These are phyloP conservation scores for Boletus vinaceobasis DNA, from an alignment of 768 basidiomycete species.

Conservation along the genomic window DNA sequence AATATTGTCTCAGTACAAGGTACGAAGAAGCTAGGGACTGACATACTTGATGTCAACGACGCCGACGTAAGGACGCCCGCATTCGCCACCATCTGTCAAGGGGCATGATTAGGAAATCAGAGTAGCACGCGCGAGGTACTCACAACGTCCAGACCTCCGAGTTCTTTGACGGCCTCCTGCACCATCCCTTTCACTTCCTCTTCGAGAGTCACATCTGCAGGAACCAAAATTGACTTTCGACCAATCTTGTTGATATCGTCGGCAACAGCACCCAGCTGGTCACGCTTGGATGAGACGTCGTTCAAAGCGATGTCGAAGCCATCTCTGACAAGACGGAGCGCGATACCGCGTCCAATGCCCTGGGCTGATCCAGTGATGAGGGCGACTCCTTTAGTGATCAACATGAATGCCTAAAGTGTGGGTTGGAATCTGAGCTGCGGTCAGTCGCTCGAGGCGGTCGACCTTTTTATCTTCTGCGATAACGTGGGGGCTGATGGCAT, in stretches of 20 bases:
- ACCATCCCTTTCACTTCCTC: slow-evolving; percentile 3
- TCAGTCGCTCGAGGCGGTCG: too few relatives aligned
- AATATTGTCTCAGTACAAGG: not conserved
- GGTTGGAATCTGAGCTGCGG: too few relatives aligned
- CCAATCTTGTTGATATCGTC: slow-evolving; percentile 7
- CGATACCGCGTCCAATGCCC: too few relatives aligned
- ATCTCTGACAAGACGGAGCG: slow-evolving; percentile 15
- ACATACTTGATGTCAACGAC: slow-evolving; percentile 2
- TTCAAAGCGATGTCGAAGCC: slow-evolving; percentile 28
- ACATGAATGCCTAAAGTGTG: too few relatives aligned
- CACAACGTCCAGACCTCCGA: slow-evolving; percentile 5
- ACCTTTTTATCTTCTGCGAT: too few relatives aligned
- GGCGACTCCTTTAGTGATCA: too few relatives aligned
- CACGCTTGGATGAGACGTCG: slow-evolving; percentile 18
- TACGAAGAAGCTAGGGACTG: too few relatives aligned
- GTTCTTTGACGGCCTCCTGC: not conserved
- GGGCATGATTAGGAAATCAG: too few relatives aligned
- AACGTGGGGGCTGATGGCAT: too few relatives aligned
- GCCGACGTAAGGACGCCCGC: not conserved
- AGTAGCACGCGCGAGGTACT: not conserved
- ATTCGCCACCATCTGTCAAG: slow-evolving; percentile 12
- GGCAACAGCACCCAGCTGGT: slow-evolving; percentile 4
- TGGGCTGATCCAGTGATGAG: too few relatives aligned
- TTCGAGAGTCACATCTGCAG: slow-evolving; percentile 10
- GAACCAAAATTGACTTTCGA: slow-evolving; percentile 11